Percentiles rank a stretch among this genome's conserved stretches.
Evolutionary conservation across 176 grass and related monocot species (phyloP).

Genomic region (Elaeis guineensis): DNA sequence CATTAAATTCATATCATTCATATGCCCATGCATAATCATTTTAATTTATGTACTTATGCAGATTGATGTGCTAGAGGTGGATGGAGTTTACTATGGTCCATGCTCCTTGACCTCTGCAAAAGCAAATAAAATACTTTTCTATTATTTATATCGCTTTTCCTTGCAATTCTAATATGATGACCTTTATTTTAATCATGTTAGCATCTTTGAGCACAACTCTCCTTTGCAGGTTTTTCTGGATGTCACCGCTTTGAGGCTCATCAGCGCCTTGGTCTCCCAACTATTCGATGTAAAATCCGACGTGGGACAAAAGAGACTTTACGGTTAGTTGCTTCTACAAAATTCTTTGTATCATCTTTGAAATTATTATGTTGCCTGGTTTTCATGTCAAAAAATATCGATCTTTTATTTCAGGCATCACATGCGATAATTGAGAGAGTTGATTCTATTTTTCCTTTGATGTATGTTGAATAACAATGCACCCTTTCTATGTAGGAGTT

Average conservation of each 20-base stretch:
- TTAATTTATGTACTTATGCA: slow-evolving; percentile 27
- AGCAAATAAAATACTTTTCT: too few relatives aligned
- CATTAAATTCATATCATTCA: not conserved
- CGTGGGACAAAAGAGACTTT: slow-evolving; percentile 88
- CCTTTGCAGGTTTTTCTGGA: slow-evolving; percentile 78
- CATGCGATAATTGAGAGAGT: slow-evolving; percentile 40
- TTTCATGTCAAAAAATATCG: not conserved
- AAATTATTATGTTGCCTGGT: too few relatives aligned
- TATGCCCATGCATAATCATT: not conserved
- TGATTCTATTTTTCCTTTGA: too few relatives aligned
- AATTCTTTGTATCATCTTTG: not conserved
- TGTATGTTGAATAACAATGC: too few relatives aligned
- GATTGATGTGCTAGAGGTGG: slow-evolving; percentile 94
- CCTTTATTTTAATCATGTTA: too few relatives aligned
- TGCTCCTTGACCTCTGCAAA: not conserved
- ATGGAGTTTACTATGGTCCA: slow-evolving; percentile 82
- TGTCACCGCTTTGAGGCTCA: slow-evolving; percentile 92
- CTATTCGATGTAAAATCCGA: slow-evolving; percentile 82
- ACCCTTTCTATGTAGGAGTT: too few relatives aligned
- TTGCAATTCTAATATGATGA: too few relatives aligned
- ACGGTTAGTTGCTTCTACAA: slow-evolving; percentile 26
- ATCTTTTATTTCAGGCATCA: slow-evolving; percentile 48
- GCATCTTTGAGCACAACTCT: not conserved
- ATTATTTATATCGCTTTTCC: too few relatives aligned
- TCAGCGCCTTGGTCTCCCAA: slow-evolving; percentile 74